A percentile compares a stretch with the other conserved stretches of the same genome.
Evolutionary conservation across 805 yeast species (phyloP).

Genomic region (Saturnispora ahearnii): DNA sequence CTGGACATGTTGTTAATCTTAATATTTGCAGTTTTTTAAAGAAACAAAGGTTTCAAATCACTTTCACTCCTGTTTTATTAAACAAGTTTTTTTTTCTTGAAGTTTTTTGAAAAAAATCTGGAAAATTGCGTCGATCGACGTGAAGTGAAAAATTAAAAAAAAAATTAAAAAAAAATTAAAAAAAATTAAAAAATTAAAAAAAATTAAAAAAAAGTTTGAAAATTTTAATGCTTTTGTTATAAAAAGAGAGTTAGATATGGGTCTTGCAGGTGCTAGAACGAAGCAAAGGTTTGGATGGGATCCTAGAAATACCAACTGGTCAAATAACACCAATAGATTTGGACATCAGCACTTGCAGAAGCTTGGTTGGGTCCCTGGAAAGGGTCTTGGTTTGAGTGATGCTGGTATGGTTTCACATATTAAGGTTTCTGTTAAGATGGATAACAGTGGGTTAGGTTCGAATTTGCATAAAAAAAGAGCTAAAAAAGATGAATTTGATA

Average conservation of each 20-base stretch:
- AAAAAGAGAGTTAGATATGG: constrained; percentile 38
- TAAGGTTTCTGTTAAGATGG: constrained; percentile 73
- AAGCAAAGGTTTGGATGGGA: constrained; percentile 85
- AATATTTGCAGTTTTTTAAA: not conserved
- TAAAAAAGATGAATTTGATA: constrained; percentile 59
- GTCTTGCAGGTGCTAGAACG: constrained; percentile 69
- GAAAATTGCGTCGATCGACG: not conserved
- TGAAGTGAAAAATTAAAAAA: not conserved
- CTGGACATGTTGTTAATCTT: constrained; percentile 27
- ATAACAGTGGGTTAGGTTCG: constrained; percentile 87
- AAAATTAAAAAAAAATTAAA: not conserved
- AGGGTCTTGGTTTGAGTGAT: constrained; percentile 67
- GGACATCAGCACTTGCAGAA: constrained; percentile 80
- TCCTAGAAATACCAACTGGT: constrained; percentile 93
- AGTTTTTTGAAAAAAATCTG: not conserved
- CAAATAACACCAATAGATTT: constrained; percentile 72
- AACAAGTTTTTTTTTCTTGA: not conserved
- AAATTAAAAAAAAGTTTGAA: not conserved
- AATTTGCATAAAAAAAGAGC: constrained; percentile 39
- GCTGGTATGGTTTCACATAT: constrained; percentile 74
- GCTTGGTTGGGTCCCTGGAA: constrained; percentile 90
- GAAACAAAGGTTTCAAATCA: not conserved
- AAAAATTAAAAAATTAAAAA: not conserved
- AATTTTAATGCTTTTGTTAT: not conserved
- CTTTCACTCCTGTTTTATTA: not conserved